Percentiles rank a stretch among this genome's conserved stretches.
phyloP scores from a whole-genome alignment of 371 early-diverging fungal species.

The Encephalitozoon hellem region DNA sequence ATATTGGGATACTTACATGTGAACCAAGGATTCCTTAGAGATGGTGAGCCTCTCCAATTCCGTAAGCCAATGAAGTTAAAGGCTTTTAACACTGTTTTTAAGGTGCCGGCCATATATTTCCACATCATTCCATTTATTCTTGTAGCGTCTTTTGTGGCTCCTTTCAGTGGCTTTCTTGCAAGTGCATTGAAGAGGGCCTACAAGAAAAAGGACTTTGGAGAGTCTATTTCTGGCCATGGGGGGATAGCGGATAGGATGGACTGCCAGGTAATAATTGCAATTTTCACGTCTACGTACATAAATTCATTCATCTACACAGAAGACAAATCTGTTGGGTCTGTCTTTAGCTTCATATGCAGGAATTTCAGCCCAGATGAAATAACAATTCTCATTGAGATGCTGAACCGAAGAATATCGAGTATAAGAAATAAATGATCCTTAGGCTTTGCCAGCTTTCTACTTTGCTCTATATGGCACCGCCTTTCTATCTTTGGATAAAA shows the following conservation, averaged over 20 bases:
- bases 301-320: conserved; percentile 5
- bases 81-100: not conserved
- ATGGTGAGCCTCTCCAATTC: not conserved
- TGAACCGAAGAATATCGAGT: not conserved
- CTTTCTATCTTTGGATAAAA: not conserved
- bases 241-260: conserved; percentile 95
- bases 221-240: conserved; percentile 79
- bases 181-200: conserved; percentile 86
- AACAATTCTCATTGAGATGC: not conserved
- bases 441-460: not conserved
- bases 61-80: not conserved
- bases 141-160: conserved; percentile 89
- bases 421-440: not conserved
- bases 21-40: conserved; percentile 15
- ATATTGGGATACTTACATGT: conserved; percentile 62
- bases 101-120: conserved; percentile 68
- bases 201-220: conserved; percentile 92
- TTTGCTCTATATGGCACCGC: not conserved
- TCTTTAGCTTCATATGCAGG: not conserved
- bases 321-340: not conserved
- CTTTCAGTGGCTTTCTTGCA: conserved; percentile 97
- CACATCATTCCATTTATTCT: conserved; percentile 77
- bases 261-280: conserved; percentile 87
- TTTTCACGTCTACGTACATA: conserved; percentile 77
- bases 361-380: conserved; percentile 26